Evolutionary conservation across 2,329 filamentous ascomycete genomes (phyloP), one percentile per base, ranked within the genome.

Genomic region (Colletotrichum sp.): DNA sequence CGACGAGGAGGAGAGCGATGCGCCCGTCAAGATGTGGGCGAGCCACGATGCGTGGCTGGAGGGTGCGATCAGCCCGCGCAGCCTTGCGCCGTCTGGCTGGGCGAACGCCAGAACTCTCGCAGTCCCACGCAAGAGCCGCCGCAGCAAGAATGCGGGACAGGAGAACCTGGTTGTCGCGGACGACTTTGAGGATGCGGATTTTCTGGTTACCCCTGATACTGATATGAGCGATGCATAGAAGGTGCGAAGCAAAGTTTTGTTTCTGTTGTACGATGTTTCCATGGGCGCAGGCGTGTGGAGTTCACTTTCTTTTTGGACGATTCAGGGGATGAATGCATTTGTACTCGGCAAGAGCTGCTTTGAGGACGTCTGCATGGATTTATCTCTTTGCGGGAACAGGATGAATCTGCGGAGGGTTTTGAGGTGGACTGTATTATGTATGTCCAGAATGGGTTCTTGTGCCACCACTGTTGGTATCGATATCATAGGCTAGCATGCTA

Each of bases 171-270:
- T 82, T 6, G 79, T 85, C 0, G 44, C 44, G n/a, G 85, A 85
- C 57, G 93, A 95, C 81, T 95, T 95, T 82, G 92, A 90, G 73
- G 94, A 95, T 75, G 93, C 93, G 0, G 88, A 90, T 1, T 95
- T 95, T 76, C 82, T 93, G 69, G 90, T 92, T 72, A 79, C 78
- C 15, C 83, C 83, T 52, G 86, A 86, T 30, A 82, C 87, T 63
- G 86, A 89, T 15, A 87, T 90, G 86, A 82, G 80, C 39, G 84
- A 83, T 69, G 78, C 78, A 8, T 84, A 60, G 79, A 64, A 21
- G 15, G 8, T 55, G 67, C 30, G 49, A 59, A 30, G n/a, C 44
- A 26, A 26, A 60, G 52, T 70, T 30, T 57, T 7, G 18, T 49
- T 49, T 49, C 10, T 21, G 18, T 32, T 60, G 59, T 60, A 65